Evolutionary conservation across 176 grass and related monocot genomes (phyloP).

Genomic region (maize (Zea mays)): Zm-B73-REFERENCE-NAM-5.0 NC_050105.1:98970001-98970500

Average conservation of each 20-base stretch:
- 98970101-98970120: conserved; percentile 81
- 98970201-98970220: conserved; percentile 3
- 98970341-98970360: no score
- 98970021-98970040: conserved; percentile 72
- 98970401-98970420: no score
- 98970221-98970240: background rate
- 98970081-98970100: conserved; percentile 78
- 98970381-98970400: no score
- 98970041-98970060: conserved; percentile 91
- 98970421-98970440: no score
- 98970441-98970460: no score
- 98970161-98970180: conserved; percentile 28
- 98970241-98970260: background rate
- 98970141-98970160: conserved; percentile 70
- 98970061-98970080: conserved; percentile 71
- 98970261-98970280: background rate
- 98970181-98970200: background rate
- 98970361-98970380: no score
- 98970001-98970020: conserved; percentile 78
- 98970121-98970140: conserved; percentile 85
- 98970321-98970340: no score
- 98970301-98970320: no score
- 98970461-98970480: no score
- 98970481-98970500: no score
- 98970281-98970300: background rate